A percentile compares a stretch with the other conserved stretches of the same genome.
These are phyloP conservation scores for Tinospora cordifolia DNA, from an alignment of 164 flowering plant genomes.

Conservation along the genomic window DNA sequence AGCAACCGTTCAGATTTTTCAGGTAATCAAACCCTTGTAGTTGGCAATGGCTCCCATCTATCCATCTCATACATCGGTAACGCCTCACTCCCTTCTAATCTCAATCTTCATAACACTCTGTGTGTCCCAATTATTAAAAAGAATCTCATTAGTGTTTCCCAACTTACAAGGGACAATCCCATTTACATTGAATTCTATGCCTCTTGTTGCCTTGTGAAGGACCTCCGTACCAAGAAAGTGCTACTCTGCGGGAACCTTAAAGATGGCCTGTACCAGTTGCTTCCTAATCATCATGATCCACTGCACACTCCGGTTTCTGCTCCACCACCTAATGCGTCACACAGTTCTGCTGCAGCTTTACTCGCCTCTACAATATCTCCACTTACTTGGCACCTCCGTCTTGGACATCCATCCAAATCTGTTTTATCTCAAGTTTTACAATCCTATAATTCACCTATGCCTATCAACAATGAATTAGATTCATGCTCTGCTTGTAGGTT, in stretches of 20 bases:
- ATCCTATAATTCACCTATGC: too few species aligned
- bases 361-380: too few species aligned
- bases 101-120: not conserved
- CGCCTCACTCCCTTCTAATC: not conserved
- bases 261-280: not conserved
- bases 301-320: too few species aligned
- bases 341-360: not conserved
- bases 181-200: not conserved
- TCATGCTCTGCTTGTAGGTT: not conserved
- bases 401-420: too few species aligned
- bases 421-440: not conserved
- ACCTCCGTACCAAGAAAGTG: not conserved
- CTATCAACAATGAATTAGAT: too few species aligned
- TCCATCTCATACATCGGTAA: not conserved
- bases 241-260: not conserved
- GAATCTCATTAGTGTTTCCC: not conserved
- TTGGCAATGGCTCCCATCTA: not conserved
- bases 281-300: too few species aligned
- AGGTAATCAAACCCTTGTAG: not conserved
- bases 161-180: not conserved
- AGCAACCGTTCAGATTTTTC: not conserved
- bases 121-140: not conserved
- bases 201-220: not conserved
- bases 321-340: too few species aligned
- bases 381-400: not conserved